Conservation (phyloP, 805 yeast genomes). For the Saccharomycopsis sp. region DNA sequence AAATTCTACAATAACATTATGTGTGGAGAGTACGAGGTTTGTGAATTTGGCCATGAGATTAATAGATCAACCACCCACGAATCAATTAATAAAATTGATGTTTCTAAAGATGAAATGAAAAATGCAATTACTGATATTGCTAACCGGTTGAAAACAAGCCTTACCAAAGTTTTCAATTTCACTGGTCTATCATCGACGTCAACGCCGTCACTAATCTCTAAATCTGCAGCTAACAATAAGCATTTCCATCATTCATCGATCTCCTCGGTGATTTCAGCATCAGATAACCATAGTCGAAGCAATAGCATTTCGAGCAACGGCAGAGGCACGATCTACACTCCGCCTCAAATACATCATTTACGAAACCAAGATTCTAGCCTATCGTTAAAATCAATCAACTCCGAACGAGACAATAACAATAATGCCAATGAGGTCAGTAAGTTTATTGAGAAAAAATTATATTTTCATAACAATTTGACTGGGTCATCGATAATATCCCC, state of each 20-base stretch:
- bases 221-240: background rate
- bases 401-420: too few species aligned
- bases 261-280: conserved; percentile 11
- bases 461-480: conserved; percentile 7
- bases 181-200: conserved; percentile 13
- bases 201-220: conserved; percentile 2
- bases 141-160: conserved; percentile 46
- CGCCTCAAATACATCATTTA: conserved; percentile 14
- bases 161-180: conserved; percentile 34
- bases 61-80: conserved; percentile 27
- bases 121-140: conserved; percentile 81
- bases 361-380: conserved; percentile 8
- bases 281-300: background rate
- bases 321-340: conserved; percentile 9
- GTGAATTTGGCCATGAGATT: conserved; percentile 23
- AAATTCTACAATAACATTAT: conserved; percentile 25
- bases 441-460: background rate
- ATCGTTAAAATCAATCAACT: conserved; percentile 5
- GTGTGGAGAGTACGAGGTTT: conserved; percentile 24
- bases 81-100: conserved; percentile 41
- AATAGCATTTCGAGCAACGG: conserved; percentile 1
- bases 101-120: conserved; percentile 60
- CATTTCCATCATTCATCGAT: background rate
- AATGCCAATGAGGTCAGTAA: background rate
- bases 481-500: conserved; percentile 7